These are phyloP conservation scores for Oryza punctata DNA, from an alignment of 176 grass and related monocot species.

Conservation along the genomic window DNA sequence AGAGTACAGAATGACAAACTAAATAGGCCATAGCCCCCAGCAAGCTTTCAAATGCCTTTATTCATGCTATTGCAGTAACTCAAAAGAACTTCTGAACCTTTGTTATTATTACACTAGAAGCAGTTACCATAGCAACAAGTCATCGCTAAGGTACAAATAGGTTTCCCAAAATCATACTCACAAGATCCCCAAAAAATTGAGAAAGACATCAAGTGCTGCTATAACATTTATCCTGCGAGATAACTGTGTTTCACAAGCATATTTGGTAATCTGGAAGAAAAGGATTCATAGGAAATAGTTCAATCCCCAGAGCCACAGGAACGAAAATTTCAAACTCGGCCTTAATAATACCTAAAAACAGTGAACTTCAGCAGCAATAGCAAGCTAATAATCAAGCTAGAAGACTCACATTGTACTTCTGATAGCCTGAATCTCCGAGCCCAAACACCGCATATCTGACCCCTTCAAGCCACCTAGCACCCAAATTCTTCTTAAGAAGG, in stretches of 20 bases:
- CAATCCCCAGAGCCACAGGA: background rate
- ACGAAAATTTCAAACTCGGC: background rate
- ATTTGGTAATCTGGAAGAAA: background rate
- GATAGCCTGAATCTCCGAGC: constrained; percentile 92
- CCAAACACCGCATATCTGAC: constrained; percentile 82
- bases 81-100: background rate
- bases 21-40: background rate
- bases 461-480: constrained; percentile 60
- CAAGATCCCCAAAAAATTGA: background rate
- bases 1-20: background rate
- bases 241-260: background rate
- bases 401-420: constrained; percentile 87
- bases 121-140: background rate
- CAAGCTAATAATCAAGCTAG: background rate
- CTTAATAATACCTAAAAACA: background rate
- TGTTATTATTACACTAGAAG: background rate
- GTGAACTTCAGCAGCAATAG: background rate
- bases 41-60: constrained; percentile 9
- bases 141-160: background rate
- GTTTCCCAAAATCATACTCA: background rate
- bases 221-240: background rate
- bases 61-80: background rate
- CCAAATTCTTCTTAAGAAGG: constrained; percentile 65
- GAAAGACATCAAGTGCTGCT: background rate
- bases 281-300: background rate